Evolutionary conservation across 2,329 filamentous ascomycete species (phyloP), one percentile per base, ranked within the genome.

Genomic region (Ramularia endophylla): DNA sequence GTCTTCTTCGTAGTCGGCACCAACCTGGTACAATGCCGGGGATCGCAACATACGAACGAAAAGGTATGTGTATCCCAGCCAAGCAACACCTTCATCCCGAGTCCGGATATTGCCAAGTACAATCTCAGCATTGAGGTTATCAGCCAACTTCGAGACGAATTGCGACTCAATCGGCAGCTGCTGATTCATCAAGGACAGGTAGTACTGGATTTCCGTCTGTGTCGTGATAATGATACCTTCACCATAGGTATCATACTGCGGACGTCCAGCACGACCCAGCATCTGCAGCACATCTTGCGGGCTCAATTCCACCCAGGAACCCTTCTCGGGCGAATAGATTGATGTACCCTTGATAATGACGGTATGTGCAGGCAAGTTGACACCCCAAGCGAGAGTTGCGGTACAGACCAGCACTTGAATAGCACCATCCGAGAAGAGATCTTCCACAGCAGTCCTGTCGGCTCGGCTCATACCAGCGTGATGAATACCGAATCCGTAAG

Each of bases 341-440:
- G 95, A 88, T 1, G 92, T 98, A 41, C 92, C 92, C 68, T 98
- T 98, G 72, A 98, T 98, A 60, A 98, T 90, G 58, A 98, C 92
- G 1, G 92, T 97, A 60, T 98, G 92, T 2, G 92, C 92, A 4
- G 92, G 92, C 60, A 98, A 70, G 65, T 98, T 98, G 61, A 98
- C 92, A 79, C 92, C 92, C 92, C 92, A 98, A 17, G 92, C 92
- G 39, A 98, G 73, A n/a, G 92, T 98, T 28, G 94, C 90, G 28
- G 92, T 98, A 66, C 88, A 97, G 27, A 97, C 90, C 37, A 98
- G 80, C 2, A 98, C 92, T 62, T 95, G 89, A 27, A 98, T 87
- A 22, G 85, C 81, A 47, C 90, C 90, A 60, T 89, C 85, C 32
- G 85, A 80, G 58, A 98, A 98, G 16, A 98, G 77, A 60, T 95